Conservation (phyloP, 305 asterid genomes). For the Solanum hybrid region DNA sequence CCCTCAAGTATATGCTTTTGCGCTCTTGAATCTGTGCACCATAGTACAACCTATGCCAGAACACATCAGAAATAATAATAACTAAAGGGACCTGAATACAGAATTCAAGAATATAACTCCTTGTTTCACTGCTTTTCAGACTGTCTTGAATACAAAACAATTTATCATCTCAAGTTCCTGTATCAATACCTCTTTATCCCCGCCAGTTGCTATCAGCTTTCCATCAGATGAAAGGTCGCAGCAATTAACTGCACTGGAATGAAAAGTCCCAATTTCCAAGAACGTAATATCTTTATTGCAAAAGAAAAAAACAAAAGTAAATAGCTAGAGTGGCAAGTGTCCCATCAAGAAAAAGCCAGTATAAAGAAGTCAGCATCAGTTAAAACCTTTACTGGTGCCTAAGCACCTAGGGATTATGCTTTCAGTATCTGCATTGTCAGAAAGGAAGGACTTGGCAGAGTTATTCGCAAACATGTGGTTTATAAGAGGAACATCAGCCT, state of each 20-base stretch:
- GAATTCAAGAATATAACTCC: not conserved
- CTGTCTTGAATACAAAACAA: not conserved
- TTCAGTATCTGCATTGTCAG: conserved; percentile 7
- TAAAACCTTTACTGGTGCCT: conserved; percentile 14
- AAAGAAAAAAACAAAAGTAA: not conserved
- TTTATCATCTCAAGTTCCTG: not conserved
- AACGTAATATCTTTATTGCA: conserved; percentile 14
- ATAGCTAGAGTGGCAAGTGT: not conserved
- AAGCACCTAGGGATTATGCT: not conserved
- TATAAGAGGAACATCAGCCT: conserved; percentile 19
- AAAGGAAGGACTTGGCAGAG: conserved; percentile 15
- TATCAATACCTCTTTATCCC: conserved; percentile 18
- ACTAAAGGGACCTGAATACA: not conserved
- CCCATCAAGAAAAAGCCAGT: not conserved
- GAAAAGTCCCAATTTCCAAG: conserved; percentile 17
- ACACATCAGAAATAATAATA: not conserved
- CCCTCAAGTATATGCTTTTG: conserved; percentile 11
- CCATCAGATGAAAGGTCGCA: conserved; percentile 26
- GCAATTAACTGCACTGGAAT: conserved; percentile 9
- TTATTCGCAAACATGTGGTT: conserved; percentile 12
- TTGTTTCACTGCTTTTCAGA: not conserved
- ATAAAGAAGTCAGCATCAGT: not conserved
- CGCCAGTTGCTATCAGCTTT: conserved; percentile 24
- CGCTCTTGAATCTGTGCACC: conserved; percentile 22
- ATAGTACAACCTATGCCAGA: conserved; percentile 16